A percentile compares a stretch with the other conserved stretches of the same genome.
Evolutionary conservation across 192 early-diverging fungal species (phyloP).

Genomic region (Podila clonocystis): DNA sequence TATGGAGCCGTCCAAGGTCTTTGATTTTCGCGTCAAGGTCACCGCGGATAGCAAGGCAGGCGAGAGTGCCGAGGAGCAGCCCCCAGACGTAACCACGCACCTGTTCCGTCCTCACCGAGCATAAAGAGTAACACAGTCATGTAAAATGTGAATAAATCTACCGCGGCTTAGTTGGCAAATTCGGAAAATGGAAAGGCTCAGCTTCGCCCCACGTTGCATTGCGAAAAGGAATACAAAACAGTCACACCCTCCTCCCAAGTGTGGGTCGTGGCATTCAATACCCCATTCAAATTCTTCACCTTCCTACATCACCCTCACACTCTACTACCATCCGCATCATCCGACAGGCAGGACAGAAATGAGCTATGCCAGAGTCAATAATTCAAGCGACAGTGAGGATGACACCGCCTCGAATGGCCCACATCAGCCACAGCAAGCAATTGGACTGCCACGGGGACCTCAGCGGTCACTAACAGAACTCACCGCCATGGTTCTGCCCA

Average conservation of each 20-base stretch:
- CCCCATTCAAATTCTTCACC: no score
- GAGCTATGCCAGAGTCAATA: constrained; percentile 42
- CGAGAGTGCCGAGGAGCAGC: constrained; percentile 12
- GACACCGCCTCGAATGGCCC: background rate
- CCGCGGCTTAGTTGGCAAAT: no score
- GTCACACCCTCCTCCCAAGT: no score
- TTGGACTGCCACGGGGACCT: background rate
- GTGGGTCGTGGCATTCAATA: no score
- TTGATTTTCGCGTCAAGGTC: constrained; percentile 6
- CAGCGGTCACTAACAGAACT: background rate
- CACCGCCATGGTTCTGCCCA: background rate
- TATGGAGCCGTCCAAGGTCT: constrained; percentile 34
- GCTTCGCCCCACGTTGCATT: no score
- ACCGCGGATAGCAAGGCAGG: background rate
- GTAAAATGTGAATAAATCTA: no score
- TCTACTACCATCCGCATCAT: no score
- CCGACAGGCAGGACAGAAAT: constrained; percentile 7
- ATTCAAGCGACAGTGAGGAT: constrained; percentile 44
- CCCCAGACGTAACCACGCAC: constrained; percentile 32
- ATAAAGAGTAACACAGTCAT: no score
- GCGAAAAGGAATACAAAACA: no score
- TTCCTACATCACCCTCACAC: no score
- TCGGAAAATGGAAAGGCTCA: no score
- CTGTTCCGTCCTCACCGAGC: constrained; percentile 18
- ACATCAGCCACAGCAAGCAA: background rate